Base-by-base conservation (phyloP, 495 filamentous ascomycete species). In the Trichoderma asperelloides region DNA sequence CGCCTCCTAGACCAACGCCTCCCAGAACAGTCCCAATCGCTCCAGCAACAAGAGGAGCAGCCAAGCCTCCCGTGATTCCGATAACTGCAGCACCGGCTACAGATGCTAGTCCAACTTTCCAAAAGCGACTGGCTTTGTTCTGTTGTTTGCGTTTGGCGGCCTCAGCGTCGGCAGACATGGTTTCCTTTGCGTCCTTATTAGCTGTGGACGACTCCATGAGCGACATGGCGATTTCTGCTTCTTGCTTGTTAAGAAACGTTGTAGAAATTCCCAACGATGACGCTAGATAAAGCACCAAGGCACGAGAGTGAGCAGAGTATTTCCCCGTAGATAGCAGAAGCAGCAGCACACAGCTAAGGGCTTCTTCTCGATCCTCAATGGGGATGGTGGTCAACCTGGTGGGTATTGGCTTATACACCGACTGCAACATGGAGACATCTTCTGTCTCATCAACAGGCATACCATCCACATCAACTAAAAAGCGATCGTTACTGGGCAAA, bases 21-120 rank as follows among this genome's bases (percentile, higher is more conserved):
- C 92, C 91, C 87, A 96, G 90, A 2, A 96, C 79, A 0, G 88
- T 87, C n/a, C 92, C 92, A n/a, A 97, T 80, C 0, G 91, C 91
- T 4, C 91, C 93, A 0, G 93, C 93, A 15, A 97, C 89, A 0
- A 96, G 77, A 0, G 93, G 93, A 5, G 93, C 92, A 2, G 93
- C 93, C 2, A 96, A 82, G 1, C 93, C 93, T 2, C 93, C 93
- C 1, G 93, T 96, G 2, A 97, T 82, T 2, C 93, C 93, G 21
- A 97, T 92, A 9, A 96, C 74, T 0, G 89, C 92, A 8, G 93
- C 93, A 6, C 93, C 93, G 2, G 91, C 92, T 0, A 92, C 90
- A n/a, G 88, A 88, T 4, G 92, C 93, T 15, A 96, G 78, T 0
- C 92, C 92, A 45, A 96, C 91, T 71, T 96, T 97, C 91, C 89